These are phyloP conservation scores for Suhomyces wounanorum DNA, from an alignment of 1,139 yeast genomes.

Conservation along the genomic window DNA sequence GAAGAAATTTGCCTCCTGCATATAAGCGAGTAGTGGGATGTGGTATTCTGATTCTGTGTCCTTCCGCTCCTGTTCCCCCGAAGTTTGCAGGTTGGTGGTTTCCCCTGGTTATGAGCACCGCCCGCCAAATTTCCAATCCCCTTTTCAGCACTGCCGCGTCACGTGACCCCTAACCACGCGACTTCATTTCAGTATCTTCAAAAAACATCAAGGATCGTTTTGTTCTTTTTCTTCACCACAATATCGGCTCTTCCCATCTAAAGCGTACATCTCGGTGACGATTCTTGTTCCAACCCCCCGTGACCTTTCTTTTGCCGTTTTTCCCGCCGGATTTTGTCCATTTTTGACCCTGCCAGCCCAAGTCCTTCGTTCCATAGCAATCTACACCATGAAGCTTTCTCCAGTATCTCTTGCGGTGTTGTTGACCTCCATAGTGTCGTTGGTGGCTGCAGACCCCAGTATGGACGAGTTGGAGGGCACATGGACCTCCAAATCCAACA, in stretches of 20 bases:
- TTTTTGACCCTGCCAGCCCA: not conserved
- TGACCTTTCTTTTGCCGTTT: not conserved
- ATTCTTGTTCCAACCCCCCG: not conserved
- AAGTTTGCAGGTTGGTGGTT: too few species aligned
- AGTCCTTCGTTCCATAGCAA: conserved; percentile 2
- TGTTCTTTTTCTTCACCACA: not conserved
- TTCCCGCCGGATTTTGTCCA: not conserved
- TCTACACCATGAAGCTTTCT: conserved; percentile 10
- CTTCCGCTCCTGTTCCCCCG: too few species aligned
- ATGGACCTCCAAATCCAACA: conserved; percentile 90
- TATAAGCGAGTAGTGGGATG: too few species aligned
- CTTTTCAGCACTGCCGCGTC: not conserved
- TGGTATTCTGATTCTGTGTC: too few species aligned
- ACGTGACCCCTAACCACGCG: conserved; percentile 2
- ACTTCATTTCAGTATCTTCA: conserved; percentile 1
- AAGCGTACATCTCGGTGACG: not conserved
- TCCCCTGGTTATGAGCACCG: too few species aligned
- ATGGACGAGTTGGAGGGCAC: conserved; percentile 70
- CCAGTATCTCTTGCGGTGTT: conserved; percentile 8
- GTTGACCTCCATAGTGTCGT: conserved; percentile 6
- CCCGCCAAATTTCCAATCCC: too few species aligned
- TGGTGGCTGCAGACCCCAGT: conserved; percentile 18
- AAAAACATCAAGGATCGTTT: not conserved
- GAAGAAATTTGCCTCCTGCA: too few species aligned
- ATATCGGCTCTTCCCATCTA: not conserved